Evolutionary conservation across 164 flowering plant species (phyloP).

Genomic region (Dillenia turbinata): DNA sequence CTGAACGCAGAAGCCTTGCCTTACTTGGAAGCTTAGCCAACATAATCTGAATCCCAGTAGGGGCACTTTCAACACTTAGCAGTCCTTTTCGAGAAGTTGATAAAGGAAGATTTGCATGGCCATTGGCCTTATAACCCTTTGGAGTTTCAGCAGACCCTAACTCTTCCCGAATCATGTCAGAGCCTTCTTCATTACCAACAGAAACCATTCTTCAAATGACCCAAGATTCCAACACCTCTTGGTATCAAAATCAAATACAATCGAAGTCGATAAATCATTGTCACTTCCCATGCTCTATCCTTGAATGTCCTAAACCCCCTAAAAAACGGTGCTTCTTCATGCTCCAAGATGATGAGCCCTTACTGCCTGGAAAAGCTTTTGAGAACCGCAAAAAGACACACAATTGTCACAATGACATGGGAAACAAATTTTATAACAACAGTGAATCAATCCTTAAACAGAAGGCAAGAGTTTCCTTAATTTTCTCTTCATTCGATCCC

Average conservation of each 20-base stretch:
- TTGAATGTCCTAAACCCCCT: no score
- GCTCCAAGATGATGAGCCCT: background rate
- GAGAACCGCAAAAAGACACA: no score
- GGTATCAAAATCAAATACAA: no score
- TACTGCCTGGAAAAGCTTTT: no score
- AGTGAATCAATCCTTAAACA: no score
- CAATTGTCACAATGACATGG: no score
- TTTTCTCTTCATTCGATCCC: no score
- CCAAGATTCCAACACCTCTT: no score
- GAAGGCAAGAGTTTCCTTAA: no score
- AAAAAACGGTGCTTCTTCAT: background rate
- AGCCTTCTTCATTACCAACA: background rate
- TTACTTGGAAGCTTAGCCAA: slow-evolving; percentile 13
- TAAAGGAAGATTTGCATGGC: slow-evolving; percentile 16
- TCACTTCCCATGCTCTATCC: no score
- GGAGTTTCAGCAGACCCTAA: slow-evolving; percentile 1
- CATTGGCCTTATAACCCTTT: slow-evolving; percentile 11
- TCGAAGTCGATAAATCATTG: no score
- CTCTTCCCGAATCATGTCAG: background rate
- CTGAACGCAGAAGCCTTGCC: slow-evolving; percentile 30
- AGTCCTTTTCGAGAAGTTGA: slow-evolving; percentile 32
- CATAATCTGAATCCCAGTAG: background rate
- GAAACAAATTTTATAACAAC: no score
- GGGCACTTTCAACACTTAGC: slow-evolving; percentile 18
- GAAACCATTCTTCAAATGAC: background rate